phyloP scores from a whole-genome alignment of 1,284 basidiomycete genomes.

The Apiotrichum domesticum region DNA sequence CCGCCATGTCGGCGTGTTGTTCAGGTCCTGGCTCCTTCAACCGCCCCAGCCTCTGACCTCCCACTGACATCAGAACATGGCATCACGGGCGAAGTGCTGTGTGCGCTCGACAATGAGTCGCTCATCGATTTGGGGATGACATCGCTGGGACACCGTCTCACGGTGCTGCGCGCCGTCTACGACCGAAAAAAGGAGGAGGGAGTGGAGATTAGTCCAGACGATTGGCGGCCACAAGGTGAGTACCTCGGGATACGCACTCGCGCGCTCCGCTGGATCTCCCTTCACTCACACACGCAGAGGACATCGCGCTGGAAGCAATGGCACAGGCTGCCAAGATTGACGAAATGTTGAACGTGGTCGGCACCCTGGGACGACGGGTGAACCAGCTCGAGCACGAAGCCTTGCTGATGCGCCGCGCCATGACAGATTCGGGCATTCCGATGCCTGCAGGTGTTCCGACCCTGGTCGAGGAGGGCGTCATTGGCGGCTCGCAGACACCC shows the following conservation, averaged over 20 bases:
- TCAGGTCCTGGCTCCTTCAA: too few relatives aligned
- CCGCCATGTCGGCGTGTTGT: too few relatives aligned
- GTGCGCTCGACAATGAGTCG: conserved; percentile 69
- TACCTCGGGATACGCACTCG: conserved; percentile 8
- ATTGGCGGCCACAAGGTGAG: conserved; percentile 86
- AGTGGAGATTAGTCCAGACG: conserved; percentile 73
- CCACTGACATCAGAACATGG: conserved; percentile 62
- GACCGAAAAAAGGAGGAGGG: conserved; percentile 76
- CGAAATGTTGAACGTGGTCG: conserved; percentile 61
- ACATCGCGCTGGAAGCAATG: conserved; percentile 18
- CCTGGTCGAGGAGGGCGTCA: conserved; percentile 9
- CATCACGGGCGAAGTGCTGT: conserved; percentile 80
- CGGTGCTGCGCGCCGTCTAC: conserved; percentile 84
- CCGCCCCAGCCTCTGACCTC: too few relatives aligned
- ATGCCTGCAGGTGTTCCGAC: conserved; percentile 18
- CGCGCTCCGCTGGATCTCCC: too few relatives aligned
- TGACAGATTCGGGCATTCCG: conserved; percentile 29
- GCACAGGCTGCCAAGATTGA: conserved; percentile 53
- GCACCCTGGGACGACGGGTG: conserved; percentile 57
- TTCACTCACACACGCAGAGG: conserved; percentile 11
- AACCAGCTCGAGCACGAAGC: conserved; percentile 33
- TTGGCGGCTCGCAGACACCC: conserved; percentile 1
- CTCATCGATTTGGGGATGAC: conserved; percentile 78
- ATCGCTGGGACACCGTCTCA: conserved; percentile 77
- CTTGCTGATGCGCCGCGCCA: conserved; percentile 18